A percentile compares a stretch with the other conserved stretches of the same genome.
Conservation (phyloP, 495 filamentous ascomycete species). For the Neurospora tetrasperma region DNA sequence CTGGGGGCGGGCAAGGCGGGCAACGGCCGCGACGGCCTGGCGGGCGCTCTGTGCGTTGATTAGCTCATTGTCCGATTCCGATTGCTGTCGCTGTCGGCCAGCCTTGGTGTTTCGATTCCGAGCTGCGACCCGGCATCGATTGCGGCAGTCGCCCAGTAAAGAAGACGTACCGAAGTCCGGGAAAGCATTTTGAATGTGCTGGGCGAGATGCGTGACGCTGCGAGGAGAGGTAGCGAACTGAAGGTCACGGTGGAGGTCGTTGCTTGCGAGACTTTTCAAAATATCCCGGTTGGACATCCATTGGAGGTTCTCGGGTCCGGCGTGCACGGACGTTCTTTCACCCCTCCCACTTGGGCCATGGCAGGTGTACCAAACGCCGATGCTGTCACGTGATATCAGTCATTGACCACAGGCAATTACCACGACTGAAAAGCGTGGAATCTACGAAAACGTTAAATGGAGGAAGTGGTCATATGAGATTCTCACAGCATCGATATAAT, state of each 20-base stretch:
- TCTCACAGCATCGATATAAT: neutral
- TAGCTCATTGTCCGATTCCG: neutral
- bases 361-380: neutral
- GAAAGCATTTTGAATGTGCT: constrained; percentile 48
- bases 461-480: neutral
- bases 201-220: constrained; percentile 13
- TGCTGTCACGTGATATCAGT: neutral
- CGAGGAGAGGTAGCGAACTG: constrained; percentile 1
- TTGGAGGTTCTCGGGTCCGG: constrained; percentile 10
- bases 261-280: constrained; percentile 30
- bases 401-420: neutral
- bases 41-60: constrained; percentile 47
- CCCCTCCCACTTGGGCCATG: neutral
- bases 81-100: neutral
- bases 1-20: constrained; percentile 65
- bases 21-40: constrained; percentile 53
- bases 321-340: neutral
- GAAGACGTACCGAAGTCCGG: constrained; percentile 51
- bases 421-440: neutral
- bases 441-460: neutral
- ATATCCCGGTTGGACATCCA: constrained; percentile 14
- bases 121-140: neutral
- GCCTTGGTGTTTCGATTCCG: neutral
- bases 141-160: neutral
- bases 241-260: constrained; percentile 22